A percentile compares a stretch with the other conserved stretches of the same genome.
phyloP scores from a whole-genome alignment of 352 stramenopile species.

The Phytophthora meadii region DNA sequence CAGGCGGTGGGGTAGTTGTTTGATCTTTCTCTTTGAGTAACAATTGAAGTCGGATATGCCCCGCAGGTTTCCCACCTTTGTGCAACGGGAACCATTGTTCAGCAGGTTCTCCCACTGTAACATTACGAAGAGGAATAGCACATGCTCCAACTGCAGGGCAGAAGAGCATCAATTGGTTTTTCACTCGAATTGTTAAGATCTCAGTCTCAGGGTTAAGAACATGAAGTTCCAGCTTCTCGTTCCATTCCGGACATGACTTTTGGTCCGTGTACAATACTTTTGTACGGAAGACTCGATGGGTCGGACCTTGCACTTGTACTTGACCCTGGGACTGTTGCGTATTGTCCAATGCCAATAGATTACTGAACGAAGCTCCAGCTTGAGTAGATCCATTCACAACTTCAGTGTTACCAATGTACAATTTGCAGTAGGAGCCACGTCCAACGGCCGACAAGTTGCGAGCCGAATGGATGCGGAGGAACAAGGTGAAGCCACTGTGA shows the following conservation, averaged over 20 bases:
- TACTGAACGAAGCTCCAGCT: slow-evolving; percentile 35
- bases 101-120: slow-evolving; percentile 46
- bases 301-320: slow-evolving; percentile 5
- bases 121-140: slow-evolving; percentile 58
- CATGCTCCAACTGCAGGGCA: slow-evolving; percentile 62
- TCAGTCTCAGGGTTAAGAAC: slow-evolving; percentile 55
- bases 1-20: not conserved
- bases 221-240: slow-evolving; percentile 76
- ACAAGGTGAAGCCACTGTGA: slow-evolving; percentile 54
- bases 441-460: slow-evolving; percentile 53
- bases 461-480: slow-evolving; percentile 68
- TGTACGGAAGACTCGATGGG: slow-evolving; percentile 65
- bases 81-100: slow-evolving; percentile 72
- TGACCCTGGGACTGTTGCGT: not conserved
- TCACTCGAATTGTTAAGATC: slow-evolving; percentile 72
- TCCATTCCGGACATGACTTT: slow-evolving; percentile 64
- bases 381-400: slow-evolving; percentile 49
- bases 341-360: slow-evolving; percentile 16
- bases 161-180: slow-evolving; percentile 71
- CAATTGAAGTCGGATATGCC: slow-evolving; percentile 65
- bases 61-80: slow-evolving; percentile 47
- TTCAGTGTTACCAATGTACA: slow-evolving; percentile 66
- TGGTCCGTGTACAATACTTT: slow-evolving; percentile 51
- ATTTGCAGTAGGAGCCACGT: slow-evolving; percentile 66
- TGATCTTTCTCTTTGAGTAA: slow-evolving; percentile 35